Percentiles rank a stretch among this genome's conserved stretches.
These are phyloP conservation scores for Trametes sp. DNA, from an alignment of 1,284 basidiomycete genomes.

Conservation along the genomic window DNA sequence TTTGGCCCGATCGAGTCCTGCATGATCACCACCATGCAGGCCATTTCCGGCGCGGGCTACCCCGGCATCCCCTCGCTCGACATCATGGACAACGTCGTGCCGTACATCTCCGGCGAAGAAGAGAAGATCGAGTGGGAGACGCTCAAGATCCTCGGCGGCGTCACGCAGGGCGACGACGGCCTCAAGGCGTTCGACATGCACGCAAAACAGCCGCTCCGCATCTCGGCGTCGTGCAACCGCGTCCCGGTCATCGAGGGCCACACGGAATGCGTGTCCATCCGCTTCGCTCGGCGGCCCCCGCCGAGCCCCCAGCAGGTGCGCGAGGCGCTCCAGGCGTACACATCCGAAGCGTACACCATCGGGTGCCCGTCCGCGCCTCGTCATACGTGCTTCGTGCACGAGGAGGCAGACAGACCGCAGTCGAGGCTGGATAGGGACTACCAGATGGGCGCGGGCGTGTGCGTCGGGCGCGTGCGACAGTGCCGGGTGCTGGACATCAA, in stretches of 20 bases:
- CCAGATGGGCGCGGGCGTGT: conserved; percentile 93
- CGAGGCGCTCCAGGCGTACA: conserved; percentile 80
- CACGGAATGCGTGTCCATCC: conserved; percentile 89
- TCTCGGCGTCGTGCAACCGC: conserved; percentile 74
- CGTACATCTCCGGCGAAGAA: conserved; percentile 95
- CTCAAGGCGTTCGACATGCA: conserved; percentile 86
- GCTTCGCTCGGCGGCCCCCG: conserved; percentile 83
- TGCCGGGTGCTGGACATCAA: conserved; percentile 95
- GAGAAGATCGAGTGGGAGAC: conserved; percentile 99
- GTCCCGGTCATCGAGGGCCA: conserved; percentile 90
- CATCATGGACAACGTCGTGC: conserved; percentile 96
- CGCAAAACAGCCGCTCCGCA: conserved; percentile 76
- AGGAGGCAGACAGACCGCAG: conserved; percentile 93
- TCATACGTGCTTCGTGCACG: conserved; percentile 91
- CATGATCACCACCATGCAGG: conserved; percentile 96
- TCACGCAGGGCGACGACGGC: conserved; percentile 63
- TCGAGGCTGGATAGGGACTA: conserved; percentile 92
- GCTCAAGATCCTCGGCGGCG: conserved; percentile 93
- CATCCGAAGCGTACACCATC: conserved; percentile 81
- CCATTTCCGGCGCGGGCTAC: conserved; percentile 97
- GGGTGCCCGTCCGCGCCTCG: conserved; percentile 88
- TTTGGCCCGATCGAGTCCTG: conserved; percentile 95
- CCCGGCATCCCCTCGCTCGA: conserved; percentile 93
- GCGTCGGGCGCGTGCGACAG: conserved; percentile 90
- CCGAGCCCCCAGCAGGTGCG: conserved; percentile 91